These are phyloP conservation scores for Kalaharituber pfeilii DNA, from an alignment of 2,329 filamentous ascomycete species.

Conservation along the genomic window DNA sequence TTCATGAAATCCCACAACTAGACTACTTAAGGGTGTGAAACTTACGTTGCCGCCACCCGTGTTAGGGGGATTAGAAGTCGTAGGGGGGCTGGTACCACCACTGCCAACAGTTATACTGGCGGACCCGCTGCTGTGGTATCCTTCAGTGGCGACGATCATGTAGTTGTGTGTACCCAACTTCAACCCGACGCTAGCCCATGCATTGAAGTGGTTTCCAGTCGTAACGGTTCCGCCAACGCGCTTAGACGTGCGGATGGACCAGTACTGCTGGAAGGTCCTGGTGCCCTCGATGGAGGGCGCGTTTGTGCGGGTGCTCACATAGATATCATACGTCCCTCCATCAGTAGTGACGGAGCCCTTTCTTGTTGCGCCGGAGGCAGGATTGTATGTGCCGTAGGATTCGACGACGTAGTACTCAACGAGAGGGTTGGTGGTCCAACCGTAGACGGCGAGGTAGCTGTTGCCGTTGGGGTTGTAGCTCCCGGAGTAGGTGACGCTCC, in stretches of 20 bases:
- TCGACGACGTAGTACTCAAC: slow-evolving; percentile 31
- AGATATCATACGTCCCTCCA: slow-evolving; percentile 29
- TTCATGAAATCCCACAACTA: no score
- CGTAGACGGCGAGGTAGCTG: slow-evolving; percentile 31
- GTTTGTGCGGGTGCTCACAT: slow-evolving; percentile 28
- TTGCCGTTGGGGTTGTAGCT: slow-evolving; percentile 24
- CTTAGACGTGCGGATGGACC: slow-evolving; percentile 36
- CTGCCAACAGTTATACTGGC: slow-evolving; percentile 32
- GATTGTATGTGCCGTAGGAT: slow-evolving; percentile 28
- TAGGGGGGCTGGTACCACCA: background rate
- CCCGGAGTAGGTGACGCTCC: slow-evolving; percentile 25
- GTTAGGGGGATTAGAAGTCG: slow-evolving; percentile 5
- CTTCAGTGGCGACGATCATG: slow-evolving; percentile 39
- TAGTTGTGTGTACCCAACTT: slow-evolving; percentile 36
- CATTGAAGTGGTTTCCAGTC: slow-evolving; percentile 36
- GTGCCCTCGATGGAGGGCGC: slow-evolving; percentile 35
- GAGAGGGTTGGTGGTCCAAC: slow-evolving; percentile 29
- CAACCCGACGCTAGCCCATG: slow-evolving; percentile 35
- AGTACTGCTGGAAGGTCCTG: slow-evolving; percentile 37
- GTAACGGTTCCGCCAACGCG: slow-evolving; percentile 36
- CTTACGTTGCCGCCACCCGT: background rate
- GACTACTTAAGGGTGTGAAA: no score
- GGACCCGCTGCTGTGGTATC: slow-evolving; percentile 35
- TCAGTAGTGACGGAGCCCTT: slow-evolving; percentile 27
- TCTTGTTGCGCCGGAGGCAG: slow-evolving; percentile 24